Conservation (phyloP, 148 eudicot genomes). For the Nyssa sinensis region DNA sequence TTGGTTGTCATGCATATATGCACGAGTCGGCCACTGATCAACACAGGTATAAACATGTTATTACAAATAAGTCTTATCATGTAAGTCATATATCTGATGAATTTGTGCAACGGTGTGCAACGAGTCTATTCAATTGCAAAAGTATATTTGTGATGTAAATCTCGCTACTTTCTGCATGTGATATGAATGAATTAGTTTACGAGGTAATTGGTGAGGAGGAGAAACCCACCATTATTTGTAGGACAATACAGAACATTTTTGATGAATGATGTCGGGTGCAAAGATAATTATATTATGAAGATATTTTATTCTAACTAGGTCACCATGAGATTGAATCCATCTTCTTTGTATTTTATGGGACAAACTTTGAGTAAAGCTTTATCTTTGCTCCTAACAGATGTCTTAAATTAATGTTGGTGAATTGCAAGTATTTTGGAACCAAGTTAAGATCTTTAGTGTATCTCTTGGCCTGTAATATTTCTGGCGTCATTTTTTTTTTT, state of each 20-base stretch:
- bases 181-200: conserved; percentile 1
- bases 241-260: not conserved
- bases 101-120: conserved; percentile 1
- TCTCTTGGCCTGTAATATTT: too few species aligned
- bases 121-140: not conserved
- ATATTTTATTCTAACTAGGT: not conserved
- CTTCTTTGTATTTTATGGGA: conserved; percentile 6
- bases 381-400: not conserved
- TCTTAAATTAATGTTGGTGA: not conserved
- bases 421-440: conserved; percentile 13
- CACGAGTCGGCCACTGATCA: conserved; percentile 7
- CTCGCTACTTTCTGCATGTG: not conserved
- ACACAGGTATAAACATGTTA: not conserved
- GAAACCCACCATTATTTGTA: not conserved
- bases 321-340: not conserved
- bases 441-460: too few species aligned
- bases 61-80: conserved; percentile 1
- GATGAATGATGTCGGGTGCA: not conserved
- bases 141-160: not conserved
- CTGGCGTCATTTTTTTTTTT: too few species aligned
- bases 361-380: not conserved
- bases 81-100: conserved; percentile 10
- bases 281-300: not conserved
- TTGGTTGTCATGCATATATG: not conserved
- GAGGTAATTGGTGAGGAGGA: conserved; percentile 2